Evolutionary conservation across 148 eudicot species (phyloP).

Genomic region (Vaccinium corymbosum): DNA sequence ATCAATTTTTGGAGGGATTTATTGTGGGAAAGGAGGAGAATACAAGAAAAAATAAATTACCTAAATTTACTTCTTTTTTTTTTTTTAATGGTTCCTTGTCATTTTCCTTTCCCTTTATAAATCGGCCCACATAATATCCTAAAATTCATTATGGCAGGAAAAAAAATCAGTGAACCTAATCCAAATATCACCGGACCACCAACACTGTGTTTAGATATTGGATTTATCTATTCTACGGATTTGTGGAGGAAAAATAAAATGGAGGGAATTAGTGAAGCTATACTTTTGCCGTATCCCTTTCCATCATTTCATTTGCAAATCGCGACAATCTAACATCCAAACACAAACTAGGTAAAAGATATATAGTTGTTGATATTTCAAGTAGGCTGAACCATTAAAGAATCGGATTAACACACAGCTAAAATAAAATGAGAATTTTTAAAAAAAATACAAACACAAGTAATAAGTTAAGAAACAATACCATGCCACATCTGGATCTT

Average conservation of each 20-base stretch:
- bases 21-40: not conserved
- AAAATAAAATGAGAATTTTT: not conserved
- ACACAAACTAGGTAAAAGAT: not conserved
- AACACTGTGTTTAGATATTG: too few species aligned
- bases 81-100: not conserved
- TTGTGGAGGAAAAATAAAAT: not conserved
- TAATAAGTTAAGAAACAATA: slow-evolving; percentile 23
- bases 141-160: too few species aligned
- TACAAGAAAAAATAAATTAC: not conserved
- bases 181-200: too few species aligned
- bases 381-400: not conserved
- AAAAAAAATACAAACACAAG: not conserved
- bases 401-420: not conserved
- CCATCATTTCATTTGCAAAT: not conserved
- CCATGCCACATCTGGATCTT: slow-evolving; percentile 72
- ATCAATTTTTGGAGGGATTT: not conserved
- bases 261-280: not conserved
- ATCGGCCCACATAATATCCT: not conserved
- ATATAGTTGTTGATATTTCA: not conserved
- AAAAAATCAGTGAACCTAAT: too few species aligned
- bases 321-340: not conserved
- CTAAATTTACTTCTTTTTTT: not conserved
- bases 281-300: not conserved
- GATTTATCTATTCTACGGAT: too few species aligned
- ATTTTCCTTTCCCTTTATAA: not conserved